Evolutionary conservation across 495 filamentous ascomycete species (phyloP).

Genomic region (Articulospora tetracladia): DNA sequence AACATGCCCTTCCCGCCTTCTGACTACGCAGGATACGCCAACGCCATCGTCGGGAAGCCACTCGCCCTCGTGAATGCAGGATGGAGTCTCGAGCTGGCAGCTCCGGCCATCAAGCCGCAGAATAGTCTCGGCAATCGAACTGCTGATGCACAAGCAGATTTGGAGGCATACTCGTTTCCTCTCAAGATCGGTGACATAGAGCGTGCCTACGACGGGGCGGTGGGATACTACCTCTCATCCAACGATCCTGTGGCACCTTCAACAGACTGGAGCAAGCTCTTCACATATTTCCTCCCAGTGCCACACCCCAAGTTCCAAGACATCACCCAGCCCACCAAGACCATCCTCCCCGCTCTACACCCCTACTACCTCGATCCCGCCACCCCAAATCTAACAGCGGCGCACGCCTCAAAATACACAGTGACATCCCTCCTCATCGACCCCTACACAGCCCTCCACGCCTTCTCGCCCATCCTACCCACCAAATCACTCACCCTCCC

Average conservation of each 20-base stretch:
- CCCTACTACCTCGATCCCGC: too few relatives aligned
- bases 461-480: too few relatives aligned
- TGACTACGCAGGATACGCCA: constrained; percentile 34
- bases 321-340: too few relatives aligned
- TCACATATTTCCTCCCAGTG: background rate
- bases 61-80: constrained; percentile 45
- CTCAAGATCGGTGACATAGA: background rate
- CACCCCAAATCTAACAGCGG: too few relatives aligned
- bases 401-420: too few relatives aligned
- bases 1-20: constrained; percentile 27
- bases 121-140: constrained; percentile 5
- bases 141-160: background rate
- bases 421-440: too few relatives aligned
- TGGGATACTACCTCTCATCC: background rate
- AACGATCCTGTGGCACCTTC: background rate
- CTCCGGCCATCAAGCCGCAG: constrained; percentile 22
- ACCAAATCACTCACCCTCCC: too few relatives aligned
- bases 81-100: constrained; percentile 41
- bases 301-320: too few relatives aligned
- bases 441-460: too few relatives aligned
- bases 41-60: constrained; percentile 39
- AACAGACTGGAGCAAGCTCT: background rate
- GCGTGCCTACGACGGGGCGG: background rate
- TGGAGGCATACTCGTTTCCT: background rate
- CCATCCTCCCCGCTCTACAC: too few relatives aligned